Evolutionary conservation across 768 basidiomycete genomes (phyloP), one percentile per base, ranked within the genome.

Genomic region (Hemileccinum impolitum): DNA sequence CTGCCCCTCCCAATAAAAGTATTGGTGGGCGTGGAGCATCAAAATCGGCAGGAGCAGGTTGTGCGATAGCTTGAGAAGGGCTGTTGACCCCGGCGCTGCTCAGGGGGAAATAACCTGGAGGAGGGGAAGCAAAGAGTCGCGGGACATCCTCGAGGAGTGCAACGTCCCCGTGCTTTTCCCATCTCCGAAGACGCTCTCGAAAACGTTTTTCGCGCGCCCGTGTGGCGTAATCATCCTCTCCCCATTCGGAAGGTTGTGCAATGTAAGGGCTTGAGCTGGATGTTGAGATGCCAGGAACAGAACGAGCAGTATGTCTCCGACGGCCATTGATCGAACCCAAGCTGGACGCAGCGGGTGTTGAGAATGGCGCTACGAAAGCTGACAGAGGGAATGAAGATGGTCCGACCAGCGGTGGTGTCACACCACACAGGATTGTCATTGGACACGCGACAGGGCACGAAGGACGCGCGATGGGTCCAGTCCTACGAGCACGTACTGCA

Each of bases 361-460:
- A 39, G 37, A 61, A 63, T 3, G 56, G 17, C 13, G 48, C 55
- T 4, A 48, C 5, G 26, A 38, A 52, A 47, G 57, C 25, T 31
- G 55, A 30, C 2, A 54, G 43, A 21, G 47, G 13, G 46, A 52
- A 11, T 59, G 67, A 41, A 58, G 62, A 55, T 10, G 79, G 71
- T n/a, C 79, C 75, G 13, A 80, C 70, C n/a, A 92, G 69, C 4
- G 88, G 71, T 23, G 93, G 91, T 1, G 87, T 84, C 59, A 90
- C 82, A n/a, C 92, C 91, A 58, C 95, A 88, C 15, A 96, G 75
- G 40, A 96, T 90, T 8, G 85, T 81, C 57, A 85, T 88, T 3
- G 92, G 90, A 60, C 81, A 81, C 31, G 67, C 55, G 12, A 83
- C 77, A 1, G 82, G 77, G n/a, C 81, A 79, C 6, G 80, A 74